Evolutionary conservation across 805 yeast species (phyloP).

Genomic region (Suhomyces faveliae): DNA sequence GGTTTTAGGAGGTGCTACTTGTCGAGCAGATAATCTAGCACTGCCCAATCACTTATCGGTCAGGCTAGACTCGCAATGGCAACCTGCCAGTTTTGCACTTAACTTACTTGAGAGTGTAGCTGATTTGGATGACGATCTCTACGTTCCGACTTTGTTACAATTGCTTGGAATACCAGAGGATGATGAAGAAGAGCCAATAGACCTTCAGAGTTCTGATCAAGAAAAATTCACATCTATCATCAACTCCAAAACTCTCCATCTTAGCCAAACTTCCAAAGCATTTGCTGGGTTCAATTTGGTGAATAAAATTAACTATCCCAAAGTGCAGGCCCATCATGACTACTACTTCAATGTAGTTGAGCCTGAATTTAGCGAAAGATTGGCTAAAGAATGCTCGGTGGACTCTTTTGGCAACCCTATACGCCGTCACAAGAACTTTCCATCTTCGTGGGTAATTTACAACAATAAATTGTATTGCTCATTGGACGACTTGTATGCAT

Average conservation of each 20-base stretch:
- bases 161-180: slow-evolving; percentile 13
- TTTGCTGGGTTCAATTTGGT: slow-evolving; percentile 46
- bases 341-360: slow-evolving; percentile 40
- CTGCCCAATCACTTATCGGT: slow-evolving; percentile 11
- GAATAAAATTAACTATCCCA: slow-evolving; percentile 54
- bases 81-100: slow-evolving; percentile 38
- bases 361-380: slow-evolving; percentile 21
- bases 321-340: slow-evolving; percentile 62
- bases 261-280: slow-evolving; percentile 11
- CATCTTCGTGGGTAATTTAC: slow-evolving; percentile 48
- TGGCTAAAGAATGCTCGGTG: slow-evolving; percentile 21
- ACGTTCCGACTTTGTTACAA: slow-evolving; percentile 23
- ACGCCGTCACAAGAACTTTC: slow-evolving; percentile 13
- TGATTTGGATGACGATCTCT: slow-evolving; percentile 33
- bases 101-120: slow-evolving; percentile 45
- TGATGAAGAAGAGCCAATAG: background rate
- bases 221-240: slow-evolving; percentile 4
- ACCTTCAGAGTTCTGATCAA: slow-evolving; percentile 4
- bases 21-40: background rate
- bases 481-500: slow-evolving; percentile 73
- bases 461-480: slow-evolving; percentile 60
- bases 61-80: slow-evolving; percentile 40
- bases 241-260: slow-evolving; percentile 6
- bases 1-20: background rate
- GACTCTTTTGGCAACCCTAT: slow-evolving; percentile 34